A percentile compares a stretch with the other conserved stretches of the same genome.
Evolutionary conservation across 495 filamentous ascomycete genomes (phyloP).

Genomic region (Podospora anserina): DNA sequence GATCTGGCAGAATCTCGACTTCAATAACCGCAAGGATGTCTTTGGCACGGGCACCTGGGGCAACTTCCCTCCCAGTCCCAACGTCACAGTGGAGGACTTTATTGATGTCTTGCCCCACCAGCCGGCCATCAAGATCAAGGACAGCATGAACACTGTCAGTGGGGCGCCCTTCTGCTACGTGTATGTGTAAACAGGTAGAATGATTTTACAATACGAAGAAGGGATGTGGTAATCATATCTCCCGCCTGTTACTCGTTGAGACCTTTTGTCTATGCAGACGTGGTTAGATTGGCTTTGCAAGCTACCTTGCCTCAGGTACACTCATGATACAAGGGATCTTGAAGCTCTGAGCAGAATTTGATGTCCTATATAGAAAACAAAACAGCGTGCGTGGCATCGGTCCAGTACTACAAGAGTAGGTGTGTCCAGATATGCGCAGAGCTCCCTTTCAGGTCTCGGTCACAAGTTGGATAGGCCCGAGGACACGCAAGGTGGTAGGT

Average conservation of each 20-base stretch:
- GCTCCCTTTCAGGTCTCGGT: not conserved
- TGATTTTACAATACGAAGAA: no score
- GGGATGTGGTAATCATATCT: no score
- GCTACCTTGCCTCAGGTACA: no score
- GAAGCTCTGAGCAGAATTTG: no score
- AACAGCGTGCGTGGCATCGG: no score
- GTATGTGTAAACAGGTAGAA: conserved; percentile 20
- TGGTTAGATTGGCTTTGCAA: no score
- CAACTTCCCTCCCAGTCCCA: conserved; percentile 39
- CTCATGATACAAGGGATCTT: no score
- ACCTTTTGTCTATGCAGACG: no score
- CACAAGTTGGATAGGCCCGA: not conserved
- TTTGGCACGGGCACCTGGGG: conserved; percentile 28
- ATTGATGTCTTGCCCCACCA: conserved; percentile 25
- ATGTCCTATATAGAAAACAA: no score
- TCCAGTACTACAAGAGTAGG: no score
- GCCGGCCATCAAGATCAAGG: conserved; percentile 24
- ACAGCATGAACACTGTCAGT: conserved; percentile 30
- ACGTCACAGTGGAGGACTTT: conserved; percentile 34
- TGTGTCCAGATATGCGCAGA: not conserved
- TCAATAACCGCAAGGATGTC: conserved; percentile 44
- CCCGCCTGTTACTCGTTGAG: no score
- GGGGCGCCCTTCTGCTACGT: conserved; percentile 29
- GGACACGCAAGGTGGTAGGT: not conserved
- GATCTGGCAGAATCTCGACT: conserved; percentile 66